These are phyloP conservation scores for Alternaria panax DNA, from an alignment of 2,329 filamentous ascomycete genomes.

Conservation along the genomic window DNA sequence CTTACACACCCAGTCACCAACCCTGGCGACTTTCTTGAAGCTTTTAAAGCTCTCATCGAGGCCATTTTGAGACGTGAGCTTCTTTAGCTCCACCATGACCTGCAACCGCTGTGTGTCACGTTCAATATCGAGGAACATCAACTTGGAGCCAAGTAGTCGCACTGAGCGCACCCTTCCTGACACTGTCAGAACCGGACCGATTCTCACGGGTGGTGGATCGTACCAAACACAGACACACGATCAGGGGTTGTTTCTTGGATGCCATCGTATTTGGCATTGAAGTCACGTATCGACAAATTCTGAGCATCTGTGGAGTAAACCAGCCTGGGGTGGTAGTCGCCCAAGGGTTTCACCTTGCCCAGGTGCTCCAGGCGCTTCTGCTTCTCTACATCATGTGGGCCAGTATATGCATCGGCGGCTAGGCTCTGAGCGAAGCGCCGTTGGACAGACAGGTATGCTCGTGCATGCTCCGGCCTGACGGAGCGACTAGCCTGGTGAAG, in stretches of 20 bases:
- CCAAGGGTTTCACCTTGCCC: conserved; percentile 56
- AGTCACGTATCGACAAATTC: conserved; percentile 37
- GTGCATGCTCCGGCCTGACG: conserved; percentile 55
- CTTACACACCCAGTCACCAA: conserved; percentile 86
- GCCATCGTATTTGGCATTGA: conserved; percentile 39
- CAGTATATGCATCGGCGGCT: conserved; percentile 34
- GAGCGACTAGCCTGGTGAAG: conserved; percentile 54
- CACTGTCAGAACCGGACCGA: conserved; percentile 34
- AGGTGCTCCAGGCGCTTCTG: conserved; percentile 65
- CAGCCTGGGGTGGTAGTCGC: conserved; percentile 65
- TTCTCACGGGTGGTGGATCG: conserved; percentile 5
- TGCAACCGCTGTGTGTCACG: conserved; percentile 78
- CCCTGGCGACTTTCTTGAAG: conserved; percentile 71
- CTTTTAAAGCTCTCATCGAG: conserved; percentile 61
- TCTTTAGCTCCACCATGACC: conserved; percentile 73
- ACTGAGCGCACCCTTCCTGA: conserved; percentile 77
- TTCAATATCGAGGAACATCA: conserved; percentile 83
- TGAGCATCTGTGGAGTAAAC: conserved; percentile 23
- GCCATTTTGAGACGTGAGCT: conserved; percentile 50
- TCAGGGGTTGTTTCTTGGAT: conserved; percentile 37
- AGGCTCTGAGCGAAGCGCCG: conserved; percentile 35
- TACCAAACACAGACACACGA: conserved; percentile 48
- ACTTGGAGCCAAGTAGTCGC: conserved; percentile 75
- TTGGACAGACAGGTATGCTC: conserved; percentile 58
- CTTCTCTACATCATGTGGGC: conserved; percentile 54